These are phyloP conservation scores for Mortierella sp. DNA, from an alignment of 371 early-diverging fungal genomes.

Conservation along the genomic window DNA sequence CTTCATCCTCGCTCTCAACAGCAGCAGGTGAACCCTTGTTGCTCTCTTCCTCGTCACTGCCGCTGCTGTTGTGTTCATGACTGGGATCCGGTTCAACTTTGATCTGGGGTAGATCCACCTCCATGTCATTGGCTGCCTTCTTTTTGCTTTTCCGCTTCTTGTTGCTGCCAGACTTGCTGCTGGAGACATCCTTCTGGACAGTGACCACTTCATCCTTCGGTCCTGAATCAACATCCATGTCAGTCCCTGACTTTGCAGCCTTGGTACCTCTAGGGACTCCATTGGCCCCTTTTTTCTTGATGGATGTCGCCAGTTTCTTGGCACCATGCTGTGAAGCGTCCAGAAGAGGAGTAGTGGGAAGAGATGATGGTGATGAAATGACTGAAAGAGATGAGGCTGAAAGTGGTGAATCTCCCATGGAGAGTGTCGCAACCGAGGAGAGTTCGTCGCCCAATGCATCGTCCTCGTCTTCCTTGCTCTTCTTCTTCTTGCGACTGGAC, in stretches of 20 bases:
- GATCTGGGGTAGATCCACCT: not conserved
- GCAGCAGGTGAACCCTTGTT: not conserved
- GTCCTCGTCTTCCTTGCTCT: constrained; percentile 31
- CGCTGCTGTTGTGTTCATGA: not conserved
- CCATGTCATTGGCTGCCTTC: not conserved
- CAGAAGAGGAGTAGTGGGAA: constrained; percentile 7
- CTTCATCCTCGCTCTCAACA: constrained; percentile 3
- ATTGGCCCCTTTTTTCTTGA: too few relatives aligned
- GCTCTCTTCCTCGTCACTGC: not conserved
- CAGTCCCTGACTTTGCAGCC: not conserved
- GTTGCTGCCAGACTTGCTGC: not conserved
- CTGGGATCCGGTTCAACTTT: not conserved
- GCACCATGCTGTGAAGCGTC: not conserved
- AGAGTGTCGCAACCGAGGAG: constrained; percentile 35
- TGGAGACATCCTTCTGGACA: too few relatives aligned
- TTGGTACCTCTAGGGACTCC: not conserved
- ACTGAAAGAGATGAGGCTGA: constrained; percentile 41
- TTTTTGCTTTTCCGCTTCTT: not conserved
- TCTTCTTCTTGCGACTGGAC: constrained; percentile 15
- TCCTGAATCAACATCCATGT: too few relatives aligned
- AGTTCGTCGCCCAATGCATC: constrained; percentile 41
- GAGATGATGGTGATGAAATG: constrained; percentile 39
- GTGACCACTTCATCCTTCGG: too few relatives aligned
- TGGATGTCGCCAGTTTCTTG: too few relatives aligned
- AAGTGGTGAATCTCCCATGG: constrained; percentile 25